Conservation (phyloP, 352 stramenopile species). For the Globisporangium barbulae region DNA sequence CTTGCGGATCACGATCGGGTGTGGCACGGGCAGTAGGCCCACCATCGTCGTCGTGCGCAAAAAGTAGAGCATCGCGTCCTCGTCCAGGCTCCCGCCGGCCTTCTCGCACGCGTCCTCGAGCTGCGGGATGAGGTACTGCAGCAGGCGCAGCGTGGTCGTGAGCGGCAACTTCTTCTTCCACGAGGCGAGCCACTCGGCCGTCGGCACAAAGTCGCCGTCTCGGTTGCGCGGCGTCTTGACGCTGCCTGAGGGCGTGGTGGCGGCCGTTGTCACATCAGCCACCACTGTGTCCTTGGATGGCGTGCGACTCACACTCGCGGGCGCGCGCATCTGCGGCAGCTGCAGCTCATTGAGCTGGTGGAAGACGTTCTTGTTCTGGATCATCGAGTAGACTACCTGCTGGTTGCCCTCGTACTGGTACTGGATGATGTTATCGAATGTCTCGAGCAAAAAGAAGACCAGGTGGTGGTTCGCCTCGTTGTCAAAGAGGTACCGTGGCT, state of each 20-base stretch:
- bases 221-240: conserved; percentile 33
- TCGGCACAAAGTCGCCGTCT: conserved; percentile 81
- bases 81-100: conserved; percentile 87
- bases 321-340: conserved; percentile 77
- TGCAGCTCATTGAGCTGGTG: conserved; percentile 88
- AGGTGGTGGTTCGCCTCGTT: conserved; percentile 95
- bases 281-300: conserved; percentile 10
- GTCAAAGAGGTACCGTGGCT: conserved; percentile 92
- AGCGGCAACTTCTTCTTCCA: conserved; percentile 95
- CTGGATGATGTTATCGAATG: conserved; percentile 99
- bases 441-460: conserved; percentile 96
- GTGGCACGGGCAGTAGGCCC: conserved; percentile 95
- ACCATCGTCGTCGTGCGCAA: conserved; percentile 98
- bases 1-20: conserved; percentile 98
- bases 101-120: conserved; percentile 75
- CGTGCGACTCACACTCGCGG: not conserved
- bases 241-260: not conserved
- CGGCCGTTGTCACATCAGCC: conserved; percentile 7
- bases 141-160: conserved; percentile 92
- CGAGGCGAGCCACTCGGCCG: conserved; percentile 91
- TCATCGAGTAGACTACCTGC: conserved; percentile 98
- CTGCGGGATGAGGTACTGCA: conserved; percentile 94
- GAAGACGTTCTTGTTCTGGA: conserved; percentile 96
- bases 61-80: conserved; percentile 96
- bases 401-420: conserved; percentile 98